Percentiles rank a stretch among this genome's conserved stretches.
phyloP scores from a whole-genome alignment of 1,139 yeast genomes.

The Candida freyschussii region DNA sequence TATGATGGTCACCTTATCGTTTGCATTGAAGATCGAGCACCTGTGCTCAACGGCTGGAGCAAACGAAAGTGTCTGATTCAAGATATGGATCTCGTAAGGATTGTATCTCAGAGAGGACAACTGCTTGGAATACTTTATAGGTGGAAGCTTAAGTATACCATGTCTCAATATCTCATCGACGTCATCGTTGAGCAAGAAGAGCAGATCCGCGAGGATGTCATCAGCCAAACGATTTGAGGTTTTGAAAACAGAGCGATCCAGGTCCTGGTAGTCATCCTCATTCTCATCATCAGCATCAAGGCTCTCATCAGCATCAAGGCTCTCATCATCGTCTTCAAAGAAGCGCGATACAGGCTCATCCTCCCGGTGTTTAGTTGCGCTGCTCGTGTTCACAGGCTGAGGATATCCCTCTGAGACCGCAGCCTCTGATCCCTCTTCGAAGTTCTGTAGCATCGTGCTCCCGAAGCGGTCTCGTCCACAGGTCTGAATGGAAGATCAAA shows the following conservation, averaged over 20 bases:
- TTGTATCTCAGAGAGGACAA: slow-evolving; percentile 19
- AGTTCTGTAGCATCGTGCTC: no score
- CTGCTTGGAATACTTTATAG: slow-evolving; percentile 28
- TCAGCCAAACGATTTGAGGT: slow-evolving; percentile 64
- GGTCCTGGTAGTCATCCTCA: slow-evolving; percentile 7
- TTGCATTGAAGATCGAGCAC: slow-evolving; percentile 23
- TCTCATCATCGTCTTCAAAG: no score
- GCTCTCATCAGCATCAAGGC: neutral
- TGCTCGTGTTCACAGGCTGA: no score
- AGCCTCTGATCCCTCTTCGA: no score
- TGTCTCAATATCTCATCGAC: slow-evolving; percentile 10
- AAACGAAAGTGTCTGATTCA: slow-evolving; percentile 27
- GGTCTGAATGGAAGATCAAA: no score
- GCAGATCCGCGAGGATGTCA: slow-evolving; percentile 42
- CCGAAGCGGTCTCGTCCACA: no score
- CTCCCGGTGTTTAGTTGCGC: no score
- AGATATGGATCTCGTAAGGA: slow-evolving; percentile 21
- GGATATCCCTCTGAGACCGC: no score
- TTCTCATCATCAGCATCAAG: slow-evolving; percentile 10
- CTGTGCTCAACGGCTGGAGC: slow-evolving; percentile 15
- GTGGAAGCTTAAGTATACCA: slow-evolving; percentile 27
- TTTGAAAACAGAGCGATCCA: slow-evolving; percentile 35
- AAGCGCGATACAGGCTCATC: no score
- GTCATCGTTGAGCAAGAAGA: slow-evolving; percentile 20
- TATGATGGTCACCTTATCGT: slow-evolving; percentile 25